Conservation (phyloP, 805 yeast species). For the Metahyphopichia silvanorum region DNA sequence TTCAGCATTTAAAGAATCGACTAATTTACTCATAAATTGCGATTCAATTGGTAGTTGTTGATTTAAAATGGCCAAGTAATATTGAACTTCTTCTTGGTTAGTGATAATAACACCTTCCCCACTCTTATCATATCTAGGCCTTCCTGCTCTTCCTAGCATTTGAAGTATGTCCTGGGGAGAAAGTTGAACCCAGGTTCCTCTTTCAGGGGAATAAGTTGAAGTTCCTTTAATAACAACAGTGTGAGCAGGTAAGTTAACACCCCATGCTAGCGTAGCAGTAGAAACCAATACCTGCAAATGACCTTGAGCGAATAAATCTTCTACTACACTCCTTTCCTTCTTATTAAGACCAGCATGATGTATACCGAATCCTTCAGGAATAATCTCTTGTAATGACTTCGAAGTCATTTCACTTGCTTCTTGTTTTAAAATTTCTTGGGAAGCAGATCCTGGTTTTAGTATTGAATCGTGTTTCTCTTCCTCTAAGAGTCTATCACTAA, state of each 20-base stretch:
- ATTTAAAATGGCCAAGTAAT: slow-evolving; percentile 84
- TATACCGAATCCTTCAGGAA: slow-evolving; percentile 76
- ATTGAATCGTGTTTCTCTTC: slow-evolving; percentile 47
- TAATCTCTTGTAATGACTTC: slow-evolving; percentile 51
- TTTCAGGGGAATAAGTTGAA: slow-evolving; percentile 87
- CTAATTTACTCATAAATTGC: slow-evolving; percentile 66
- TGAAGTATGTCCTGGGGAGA: slow-evolving; percentile 93
- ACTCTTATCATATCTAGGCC: slow-evolving; percentile 87
- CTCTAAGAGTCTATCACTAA: slow-evolving; percentile 59
- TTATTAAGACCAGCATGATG: slow-evolving; percentile 89
- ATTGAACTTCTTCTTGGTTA: slow-evolving; percentile 78
- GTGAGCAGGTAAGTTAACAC: slow-evolving; percentile 93
- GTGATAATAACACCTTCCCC: slow-evolving; percentile 96
- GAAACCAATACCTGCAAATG: slow-evolving; percentile 80
- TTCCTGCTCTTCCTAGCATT: slow-evolving; percentile 97
- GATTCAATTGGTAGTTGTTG: slow-evolving; percentile 93
- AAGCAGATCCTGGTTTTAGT: slow-evolving; percentile 50
- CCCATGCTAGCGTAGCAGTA: slow-evolving; percentile 96
- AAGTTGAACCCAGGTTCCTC: slow-evolving; percentile 85
- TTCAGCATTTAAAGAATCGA: slow-evolving; percentile 84
- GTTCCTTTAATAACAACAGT: slow-evolving; percentile 93
- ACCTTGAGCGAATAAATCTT: slow-evolving; percentile 86
- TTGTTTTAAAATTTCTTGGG: slow-evolving; percentile 56
- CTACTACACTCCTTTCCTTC: slow-evolving; percentile 72
- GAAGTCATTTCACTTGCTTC: slow-evolving; percentile 60